Base-by-base conservation (phyloP, 805 yeast species). In the Barnettozyma sucrosica region DNA sequence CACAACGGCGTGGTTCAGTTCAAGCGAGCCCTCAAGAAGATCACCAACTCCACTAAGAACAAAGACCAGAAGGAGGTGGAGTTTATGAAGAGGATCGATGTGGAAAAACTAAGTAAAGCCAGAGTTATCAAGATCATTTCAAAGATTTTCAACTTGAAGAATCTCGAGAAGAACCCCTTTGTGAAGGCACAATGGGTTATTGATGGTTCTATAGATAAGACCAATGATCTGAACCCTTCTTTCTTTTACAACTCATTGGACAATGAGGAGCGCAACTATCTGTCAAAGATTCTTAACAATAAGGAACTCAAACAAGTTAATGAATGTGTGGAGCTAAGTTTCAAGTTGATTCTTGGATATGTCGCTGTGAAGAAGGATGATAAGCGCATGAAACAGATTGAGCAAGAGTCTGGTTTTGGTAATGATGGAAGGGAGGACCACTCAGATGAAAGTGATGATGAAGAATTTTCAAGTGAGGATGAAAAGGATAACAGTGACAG, bases 271-370 rank as follows among this genome's bases (percentile, higher is more conserved):
- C 58, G 51, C 36, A 53, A 36, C 49, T 69, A 46, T 44, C 68
- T 52, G 56, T 72, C 58, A 66, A 77, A 55, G 68, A 68, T 79
- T 48, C 70, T 42, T 65, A 69, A 70, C 46, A 62, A 75, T 52
- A 71, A 70, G 34, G 68, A 74, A 37, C 68, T 73, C n/a, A 70
- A 79, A 52, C 76, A 77, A 19, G 61, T 73, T 24, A 60, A 76
- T 45, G 65, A 68, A 3, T 61, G 65, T 20, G 69, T 72, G 43
- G 71, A 68, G 34, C 57, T 63, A 38, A 67, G 70, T 48, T 63
- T 70, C 58, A 68, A 67, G 51, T 59, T 67, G 11, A 58, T 70
- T 16, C 51, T 66, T 43, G 68, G 64, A 13, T 55, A 55, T 10
- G 58, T 55, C 8, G 37, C 39, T 9, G 62, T 57, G 16, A 62